Percentiles rank a stretch among this genome's conserved stretches.
phyloP scores from a whole-genome alignment of 2,329 filamentous ascomycete species.

The Juglanconis sp. region DNA sequence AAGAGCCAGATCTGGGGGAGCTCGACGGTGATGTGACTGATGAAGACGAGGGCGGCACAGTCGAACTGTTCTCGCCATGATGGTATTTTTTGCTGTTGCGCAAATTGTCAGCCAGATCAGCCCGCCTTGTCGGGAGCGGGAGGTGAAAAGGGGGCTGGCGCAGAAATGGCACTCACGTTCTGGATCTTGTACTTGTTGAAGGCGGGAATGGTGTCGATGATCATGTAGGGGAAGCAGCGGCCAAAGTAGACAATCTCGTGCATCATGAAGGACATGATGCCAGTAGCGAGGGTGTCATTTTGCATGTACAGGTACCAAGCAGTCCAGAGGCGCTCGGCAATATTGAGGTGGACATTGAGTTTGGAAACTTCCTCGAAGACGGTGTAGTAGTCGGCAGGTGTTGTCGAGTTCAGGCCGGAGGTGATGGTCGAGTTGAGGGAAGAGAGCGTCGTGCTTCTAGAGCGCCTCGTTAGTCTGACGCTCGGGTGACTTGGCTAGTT shows the following conservation, averaged over 20 bases:
- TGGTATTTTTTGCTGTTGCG: constrained; percentile 68
- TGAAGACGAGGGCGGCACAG: constrained; percentile 86
- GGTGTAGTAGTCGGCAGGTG: constrained; percentile 47
- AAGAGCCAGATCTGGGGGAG: constrained; percentile 99
- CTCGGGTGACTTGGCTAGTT: not conserved
- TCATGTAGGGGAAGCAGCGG: constrained; percentile 83
- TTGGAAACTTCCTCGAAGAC: constrained; percentile 63
- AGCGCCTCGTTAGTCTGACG: not conserved
- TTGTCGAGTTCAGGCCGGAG: constrained; percentile 41
- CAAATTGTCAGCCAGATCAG: constrained; percentile 22
- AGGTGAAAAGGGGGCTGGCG: not conserved
- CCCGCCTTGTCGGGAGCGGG: not conserved
- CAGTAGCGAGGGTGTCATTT: constrained; percentile 93
- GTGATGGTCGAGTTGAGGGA: constrained; percentile 49
- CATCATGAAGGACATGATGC: constrained; percentile 95
- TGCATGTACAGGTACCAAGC: constrained; percentile 98
- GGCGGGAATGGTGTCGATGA: constrained; percentile 82
- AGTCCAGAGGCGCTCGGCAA: constrained; percentile 85
- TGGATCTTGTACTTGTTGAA: constrained; percentile 97
- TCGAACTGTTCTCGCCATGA: constrained; percentile 92
- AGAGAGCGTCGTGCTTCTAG: constrained; percentile 20
- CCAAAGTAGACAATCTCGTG: constrained; percentile 96
- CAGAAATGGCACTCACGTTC: constrained; percentile 51
- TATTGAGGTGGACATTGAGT: constrained; percentile 82
- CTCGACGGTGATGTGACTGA: constrained; percentile 97